Conservation (phyloP, 441 rosid genomes). For the Arabidopsis hybrid region DNA sequence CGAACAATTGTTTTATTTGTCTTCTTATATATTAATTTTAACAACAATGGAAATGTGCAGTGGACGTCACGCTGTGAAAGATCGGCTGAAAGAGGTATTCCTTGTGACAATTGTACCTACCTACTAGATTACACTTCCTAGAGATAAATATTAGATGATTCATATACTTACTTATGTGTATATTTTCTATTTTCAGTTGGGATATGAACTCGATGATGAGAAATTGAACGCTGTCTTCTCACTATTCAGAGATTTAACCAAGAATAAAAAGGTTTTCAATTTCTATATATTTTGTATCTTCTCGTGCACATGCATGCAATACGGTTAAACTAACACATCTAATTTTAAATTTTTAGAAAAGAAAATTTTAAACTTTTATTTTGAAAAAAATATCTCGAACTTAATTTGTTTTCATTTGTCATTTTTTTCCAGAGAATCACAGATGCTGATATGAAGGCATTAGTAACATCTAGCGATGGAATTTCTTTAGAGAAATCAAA, state of each 20-base stretch:
- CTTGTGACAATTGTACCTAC: too few species aligned
- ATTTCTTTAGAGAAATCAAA: neutral
- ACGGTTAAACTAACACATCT: neutral
- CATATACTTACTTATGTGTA: neutral
- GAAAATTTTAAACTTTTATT: neutral
- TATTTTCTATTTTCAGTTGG: constrained; percentile 27
- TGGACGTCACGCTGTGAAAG: constrained; percentile 42
- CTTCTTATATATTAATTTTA: neutral
- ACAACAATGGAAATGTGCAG: constrained; percentile 14
- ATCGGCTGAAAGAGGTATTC: constrained; percentile 38
- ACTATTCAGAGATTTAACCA: constrained; percentile 35
- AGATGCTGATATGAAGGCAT: constrained; percentile 32
- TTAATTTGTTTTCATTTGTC: neutral
- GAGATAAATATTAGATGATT: neutral
- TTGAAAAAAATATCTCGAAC: neutral
- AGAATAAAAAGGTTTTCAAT: constrained; percentile 36
- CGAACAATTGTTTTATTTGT: neutral
- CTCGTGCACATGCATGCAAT: neutral
- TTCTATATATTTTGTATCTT: constrained; percentile 4
- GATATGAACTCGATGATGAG: constrained; percentile 35
- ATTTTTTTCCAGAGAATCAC: constrained; percentile 31
- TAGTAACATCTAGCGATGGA: constrained; percentile 13
- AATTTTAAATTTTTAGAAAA: neutral
- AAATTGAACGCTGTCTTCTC: constrained; percentile 36
- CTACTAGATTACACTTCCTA: neutral